phyloP scores from a whole-genome alignment of 2,329 filamentous ascomycete species.

The Esteya vermicola region DNA sequence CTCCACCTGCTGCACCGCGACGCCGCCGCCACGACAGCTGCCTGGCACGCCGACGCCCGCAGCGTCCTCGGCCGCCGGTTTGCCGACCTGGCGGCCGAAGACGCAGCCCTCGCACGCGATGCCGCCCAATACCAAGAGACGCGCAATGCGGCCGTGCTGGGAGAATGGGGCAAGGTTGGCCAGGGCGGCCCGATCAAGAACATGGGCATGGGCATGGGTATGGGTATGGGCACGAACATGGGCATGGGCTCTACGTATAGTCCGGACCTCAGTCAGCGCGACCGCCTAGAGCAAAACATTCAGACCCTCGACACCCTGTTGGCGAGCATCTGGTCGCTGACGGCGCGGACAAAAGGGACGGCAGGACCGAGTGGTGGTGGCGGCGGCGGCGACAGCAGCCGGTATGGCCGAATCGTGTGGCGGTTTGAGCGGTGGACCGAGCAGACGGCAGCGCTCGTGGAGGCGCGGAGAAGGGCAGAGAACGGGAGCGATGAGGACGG shows the following conservation, averaged over 20 bases:
- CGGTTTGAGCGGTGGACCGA: constrained; percentile 47
- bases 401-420: constrained; percentile 38
- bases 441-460: constrained; percentile 29
- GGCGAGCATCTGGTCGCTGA: constrained; percentile 40
- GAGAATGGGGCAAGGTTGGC: too few species aligned
- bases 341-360: too few species aligned
- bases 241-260: too few species aligned
- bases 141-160: constrained; percentile 36
- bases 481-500: constrained; percentile 9
- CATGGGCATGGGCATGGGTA: too few species aligned
- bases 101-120: constrained; percentile 15
- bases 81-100: constrained; percentile 19
- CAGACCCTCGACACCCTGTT: constrained; percentile 43
- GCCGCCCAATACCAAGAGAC: constrained; percentile 32
- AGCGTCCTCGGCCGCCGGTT: constrained; percentile 30
- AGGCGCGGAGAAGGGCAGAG: constrained; percentile 18
- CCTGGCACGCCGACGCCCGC: constrained; percentile 44
- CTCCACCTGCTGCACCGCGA: constrained; percentile 49
- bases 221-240: too few species aligned
- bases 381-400: constrained; percentile 21
- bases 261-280: too few species aligned
- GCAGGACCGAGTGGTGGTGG: too few species aligned
- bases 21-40: constrained; percentile 21
- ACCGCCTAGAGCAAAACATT: constrained; percentile 39
- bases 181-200: too few species aligned